Evolutionary conservation across 2,329 filamentous ascomycete genomes (phyloP).

Genomic region (Hyphodiscus sp.): DNA sequence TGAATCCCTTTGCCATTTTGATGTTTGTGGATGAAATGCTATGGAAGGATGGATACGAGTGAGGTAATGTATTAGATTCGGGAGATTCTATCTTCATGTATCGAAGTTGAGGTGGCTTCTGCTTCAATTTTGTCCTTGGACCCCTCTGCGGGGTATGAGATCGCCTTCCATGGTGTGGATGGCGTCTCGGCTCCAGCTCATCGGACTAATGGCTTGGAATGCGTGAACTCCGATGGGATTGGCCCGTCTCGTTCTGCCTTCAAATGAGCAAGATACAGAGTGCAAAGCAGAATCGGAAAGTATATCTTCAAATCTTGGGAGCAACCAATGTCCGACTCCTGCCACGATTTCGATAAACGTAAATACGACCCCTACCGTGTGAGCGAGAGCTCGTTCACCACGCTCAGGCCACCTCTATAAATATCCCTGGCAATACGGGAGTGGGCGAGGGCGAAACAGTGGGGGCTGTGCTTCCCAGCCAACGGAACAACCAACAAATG

Average conservation of each 20-base stretch:
- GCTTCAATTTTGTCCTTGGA: background rate
- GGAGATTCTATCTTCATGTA: too few relatives aligned
- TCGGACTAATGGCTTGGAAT: too few relatives aligned
- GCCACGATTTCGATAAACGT: too few relatives aligned
- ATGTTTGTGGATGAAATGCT: background rate
- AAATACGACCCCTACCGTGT: too few relatives aligned
- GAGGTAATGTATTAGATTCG: too few relatives aligned
- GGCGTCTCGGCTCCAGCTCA: too few relatives aligned
- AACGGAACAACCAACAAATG: background rate
- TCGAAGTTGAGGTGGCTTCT: background rate
- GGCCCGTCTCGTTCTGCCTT: too few relatives aligned
- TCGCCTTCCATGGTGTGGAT: too few relatives aligned
- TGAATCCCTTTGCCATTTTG: slow-evolving; percentile 23
- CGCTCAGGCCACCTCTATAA: background rate
- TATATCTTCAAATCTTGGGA: background rate
- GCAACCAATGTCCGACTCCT: background rate
- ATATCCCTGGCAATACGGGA: background rate
- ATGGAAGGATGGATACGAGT: background rate
- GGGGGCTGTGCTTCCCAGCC: background rate
- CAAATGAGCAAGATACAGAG: background rate
- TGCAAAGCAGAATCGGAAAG: background rate
- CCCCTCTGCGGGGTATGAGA: background rate
- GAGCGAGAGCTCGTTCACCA: background rate
- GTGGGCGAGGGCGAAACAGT: too few relatives aligned
- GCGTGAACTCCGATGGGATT: too few relatives aligned